Evolutionary conservation across 2,329 filamentous ascomycete genomes (phyloP), one percentile per base, ranked within the genome.

Genomic region (Cadophora sp.): DNA sequence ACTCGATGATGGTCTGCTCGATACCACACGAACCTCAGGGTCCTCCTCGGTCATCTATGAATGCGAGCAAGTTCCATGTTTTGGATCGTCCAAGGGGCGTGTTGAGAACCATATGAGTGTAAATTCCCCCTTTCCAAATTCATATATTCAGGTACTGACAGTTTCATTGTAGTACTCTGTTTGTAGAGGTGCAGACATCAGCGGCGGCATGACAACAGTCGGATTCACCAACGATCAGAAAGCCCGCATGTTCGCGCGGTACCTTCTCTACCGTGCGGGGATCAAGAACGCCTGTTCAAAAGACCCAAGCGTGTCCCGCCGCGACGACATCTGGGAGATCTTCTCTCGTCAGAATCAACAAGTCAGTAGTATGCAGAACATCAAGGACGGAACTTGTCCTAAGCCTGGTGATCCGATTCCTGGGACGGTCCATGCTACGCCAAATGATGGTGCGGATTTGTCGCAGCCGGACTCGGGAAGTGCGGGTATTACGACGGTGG

Each of bases 261-360:
- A 48, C 19, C 43, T 48, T n/a, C 43, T 48, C 43, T 48, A 48
- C 43, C 43, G 43, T n/a, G 43, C 43, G 3, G 43, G 43, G 4
- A 48, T 48, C 43, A 48, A 48, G 43, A 48, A 48, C 43, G 43
- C 43, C 43, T 48, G 43, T n/a, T n/a, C 43, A 19, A 48, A 48
- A 22, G 43, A 48, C 19, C 43, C 43, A n/a, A 22, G 5, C 43
- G 43, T 48, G 3, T 48, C 43, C 11, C 43, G 43, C 43, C 43
- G 43, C 19, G 43, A 48, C 19, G 43, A 48, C 19, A 48, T 48
- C 19, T 48, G 43, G 43, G 19, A n/a, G 19, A 48, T 48, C 1
- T 48, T 48, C 43, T 5, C 43, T 22, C 19, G 43, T 1, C 43
- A 48, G 8, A 48, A 48, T 9, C 43, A 48, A 11, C 43, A 48